Evolutionary conservation across 1,139 yeast genomes (phyloP), one percentile per base, ranked within the genome.

Genomic region (Taiozyma sp.): DNA sequence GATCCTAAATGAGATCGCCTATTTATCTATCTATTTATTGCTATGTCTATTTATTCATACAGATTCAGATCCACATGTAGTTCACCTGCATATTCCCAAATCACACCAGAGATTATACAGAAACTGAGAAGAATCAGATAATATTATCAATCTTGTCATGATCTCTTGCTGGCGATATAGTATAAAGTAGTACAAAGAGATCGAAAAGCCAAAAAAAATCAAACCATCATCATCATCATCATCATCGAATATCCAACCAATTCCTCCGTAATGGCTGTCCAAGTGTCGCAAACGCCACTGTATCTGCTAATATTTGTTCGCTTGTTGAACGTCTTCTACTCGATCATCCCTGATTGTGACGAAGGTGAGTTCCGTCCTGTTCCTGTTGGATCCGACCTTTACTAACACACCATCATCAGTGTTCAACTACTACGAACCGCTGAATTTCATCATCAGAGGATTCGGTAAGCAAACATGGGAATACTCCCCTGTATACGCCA

Each of bases 401-500:
- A 40, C 43, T 40, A 40, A 40, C 24, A 40, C 24, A 38, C 9
- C 23, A 38, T 19, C 23, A 9, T 10, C 43, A 46, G 60, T 58
- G 13, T 92, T 81, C 76, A 92, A 92, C 64, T 92, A 89, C 69
- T 91, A 92, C 93, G 99, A 92, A 60, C 97, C 99, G 0, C 73
- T 92, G 53, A 93, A 92, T 65, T 75, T 87, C 50, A 62, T 92
- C 40, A 70, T 86, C 4, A 79, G 96, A 58, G 87, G 86, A 2
- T 90, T 88, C 66, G 99, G 98, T 3, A 87, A 90, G 60, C 91
- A 91, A 67, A 92, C 98, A 0, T 92, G 97, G 98, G 98, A 92
- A 64, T 92, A 92, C 66, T 89, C 97, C 1, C 97, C 98, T 0
- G 88, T 79, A 51, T 90, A 80, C 64, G 91, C 96, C 22, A 90